Evolutionary conservation across 2,329 filamentous ascomycete species (phyloP), one percentile per base, ranked within the genome.

Genomic region (Rhynchosporium graminicola): DNA sequence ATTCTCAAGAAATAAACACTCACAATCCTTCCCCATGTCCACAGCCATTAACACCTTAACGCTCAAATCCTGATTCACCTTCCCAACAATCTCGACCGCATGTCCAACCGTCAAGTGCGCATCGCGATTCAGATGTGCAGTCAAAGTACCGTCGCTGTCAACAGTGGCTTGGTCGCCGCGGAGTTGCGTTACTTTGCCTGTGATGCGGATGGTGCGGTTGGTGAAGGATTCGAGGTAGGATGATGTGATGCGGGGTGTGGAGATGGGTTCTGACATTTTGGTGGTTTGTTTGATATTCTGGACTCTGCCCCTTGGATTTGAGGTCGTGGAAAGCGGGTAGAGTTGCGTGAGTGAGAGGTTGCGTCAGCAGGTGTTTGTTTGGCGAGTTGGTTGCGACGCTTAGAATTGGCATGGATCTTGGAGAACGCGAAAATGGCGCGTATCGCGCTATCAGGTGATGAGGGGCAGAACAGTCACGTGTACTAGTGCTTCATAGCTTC

Each of bases 151-250:
- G 31, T 87, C 88, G 5, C 91, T 88, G 62, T 97, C 92, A 36
- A 98, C 83, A 5, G 87, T 86, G 0, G 92, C 94, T 57, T 85
- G 83, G 58, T 95, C 90, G 68, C 93, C 93, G 57, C 88, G 87
- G 29, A 98, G 81, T 71, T 95, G 88, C 3, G 85, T 84, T 52
- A 98, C 92, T 71, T 89, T 92, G 71, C 95, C 95, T 4, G 96
- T 82, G 60, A 98, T 81, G 70, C 92, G 92, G 66, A 98, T 90
- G 65, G 90, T 90, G 68, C 85, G 83, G 68, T 82, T 81, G 68
- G 87, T 82, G 78, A 93, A 96, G 72, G 82, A 82, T 74, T 92
- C 86, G 62, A 98, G 88, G 77, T 94, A 90, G 46, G 83, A 79
- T 59, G 90, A 89, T 54, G 90, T 91, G 75, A 97, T 86, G 76